Base-by-base conservation (phyloP, 2,329 filamentous ascomycete genomes). In the Nakataea oryzae region DNA sequence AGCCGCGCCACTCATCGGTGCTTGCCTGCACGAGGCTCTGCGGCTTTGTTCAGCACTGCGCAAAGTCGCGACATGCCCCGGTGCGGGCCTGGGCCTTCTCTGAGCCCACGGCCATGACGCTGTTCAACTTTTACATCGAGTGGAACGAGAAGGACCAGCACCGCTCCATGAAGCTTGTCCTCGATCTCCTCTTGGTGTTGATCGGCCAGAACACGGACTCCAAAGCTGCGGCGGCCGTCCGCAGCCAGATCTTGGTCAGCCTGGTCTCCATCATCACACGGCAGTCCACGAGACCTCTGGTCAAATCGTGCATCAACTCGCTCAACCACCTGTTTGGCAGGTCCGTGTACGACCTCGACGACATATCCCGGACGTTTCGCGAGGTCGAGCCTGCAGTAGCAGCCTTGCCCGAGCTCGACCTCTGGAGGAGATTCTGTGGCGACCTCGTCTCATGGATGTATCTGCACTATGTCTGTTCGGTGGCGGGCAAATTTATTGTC, bases 241-340 rank as follows among this genome's bases (percentile, higher is more conserved):
- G 81, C 66, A 66, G 70, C 24, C 70, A 69, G 21, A 75, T 87
- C 8, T 68, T 86, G 21, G 71, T 78, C 29, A 80, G 75, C 6
- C 77, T 86, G 8, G 69, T 89, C 21, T 80, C 82, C 1, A 83
- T 87, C 17, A 79, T 90, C 55, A 78, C 81, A 27, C 80, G 83
- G 62, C 79, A 83, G 64, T 84, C 84, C 41, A 79, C 85, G 21
- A 86, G 83, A 65, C 81, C 86, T 12, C 78, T 87, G 60, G 85
- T 86, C 54, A 91, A 91, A 70, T 88, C 88, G 47, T 84, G 86
- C 8, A 81, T 91, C 64, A 86, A 87, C 68, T 82, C 82, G 21
- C 74, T 91, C 50, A 85, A 88, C 58, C 81, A 86, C 67, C 82
- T 91, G 62, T 70, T 91, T 3, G 75, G 78, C 58, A 91, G 89